phyloP scores from a whole-genome alignment of 257 asterid species.

The Sherardia arvensis region DNA sequence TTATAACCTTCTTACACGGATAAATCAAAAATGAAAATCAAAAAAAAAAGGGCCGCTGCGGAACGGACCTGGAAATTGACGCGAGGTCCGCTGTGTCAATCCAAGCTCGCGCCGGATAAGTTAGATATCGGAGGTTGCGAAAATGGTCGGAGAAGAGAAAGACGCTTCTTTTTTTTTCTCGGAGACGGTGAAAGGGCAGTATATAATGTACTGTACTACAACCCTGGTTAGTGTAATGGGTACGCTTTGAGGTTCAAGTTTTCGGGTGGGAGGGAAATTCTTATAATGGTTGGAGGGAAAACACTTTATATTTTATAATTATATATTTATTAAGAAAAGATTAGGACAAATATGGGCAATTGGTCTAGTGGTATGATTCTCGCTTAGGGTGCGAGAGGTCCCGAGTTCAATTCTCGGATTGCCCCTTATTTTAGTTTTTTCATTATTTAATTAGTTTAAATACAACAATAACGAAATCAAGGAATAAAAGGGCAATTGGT shows the following conservation, averaged over 20 bases:
- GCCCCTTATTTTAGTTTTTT: slow-evolving; percentile 28
- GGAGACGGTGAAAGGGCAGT: neutral
- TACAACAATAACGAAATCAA: too few relatives aligned
- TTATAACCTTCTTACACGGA: neutral
- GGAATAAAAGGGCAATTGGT: slow-evolving; percentile 88
- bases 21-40: neutral
- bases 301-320: neutral
- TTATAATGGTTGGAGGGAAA: neutral
- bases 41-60: neutral
- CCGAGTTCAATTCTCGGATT: slow-evolving; percentile 80
- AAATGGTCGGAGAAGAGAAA: neutral
- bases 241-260: neutral
- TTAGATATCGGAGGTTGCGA: neutral
- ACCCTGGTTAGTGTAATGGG: neutral
- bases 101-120: neutral
- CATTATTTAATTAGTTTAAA: too few relatives aligned
- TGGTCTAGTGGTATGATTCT: slow-evolving; percentile 81
- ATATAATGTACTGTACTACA: neutral
- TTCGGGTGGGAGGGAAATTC: neutral
- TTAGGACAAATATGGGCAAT: slow-evolving; percentile 28
- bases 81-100: neutral
- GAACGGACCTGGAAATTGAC: neutral
- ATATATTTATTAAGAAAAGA: neutral
- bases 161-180: neutral
- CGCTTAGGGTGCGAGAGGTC: slow-evolving; percentile 88